These are phyloP conservation scores for Komagataella mondaviorum DNA, from an alignment of 805 yeast species.

Conservation along the genomic window DNA sequence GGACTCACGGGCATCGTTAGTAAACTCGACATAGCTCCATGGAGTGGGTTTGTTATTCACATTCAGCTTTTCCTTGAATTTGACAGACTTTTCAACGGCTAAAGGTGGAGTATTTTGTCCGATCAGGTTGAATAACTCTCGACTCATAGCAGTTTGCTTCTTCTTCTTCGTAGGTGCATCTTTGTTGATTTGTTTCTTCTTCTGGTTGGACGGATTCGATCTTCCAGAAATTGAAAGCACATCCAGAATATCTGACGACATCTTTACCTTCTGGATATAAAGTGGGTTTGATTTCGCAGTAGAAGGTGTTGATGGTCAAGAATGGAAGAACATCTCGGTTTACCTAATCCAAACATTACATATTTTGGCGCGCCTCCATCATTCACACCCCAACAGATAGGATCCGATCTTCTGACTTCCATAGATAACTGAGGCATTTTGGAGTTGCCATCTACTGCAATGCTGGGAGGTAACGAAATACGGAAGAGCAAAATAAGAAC, in stretches of 20 bases:
- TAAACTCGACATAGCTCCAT: slow-evolving; percentile 64
- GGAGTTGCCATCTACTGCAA: not conserved
- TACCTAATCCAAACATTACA: not conserved
- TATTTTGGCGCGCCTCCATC: not conserved
- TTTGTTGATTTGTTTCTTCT: slow-evolving; percentile 25
- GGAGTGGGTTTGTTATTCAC: slow-evolving; percentile 57
- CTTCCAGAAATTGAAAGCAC: slow-evolving; percentile 52
- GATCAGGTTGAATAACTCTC: slow-evolving; percentile 76
- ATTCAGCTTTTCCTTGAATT: slow-evolving; percentile 53
- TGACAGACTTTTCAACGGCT: slow-evolving; percentile 33
- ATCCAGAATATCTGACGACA: slow-evolving; percentile 55
- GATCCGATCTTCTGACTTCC: not conserved
- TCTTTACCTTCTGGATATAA: slow-evolving; percentile 1
- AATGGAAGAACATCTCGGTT: not conserved
- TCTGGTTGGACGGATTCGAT: slow-evolving; percentile 20
- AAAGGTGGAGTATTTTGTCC: slow-evolving; percentile 91
- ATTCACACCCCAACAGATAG: not conserved
- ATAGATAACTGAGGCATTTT: not conserved
- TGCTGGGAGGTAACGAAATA: slow-evolving; percentile 14
- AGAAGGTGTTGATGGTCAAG: not conserved
- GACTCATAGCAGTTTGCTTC: slow-evolving; percentile 54
- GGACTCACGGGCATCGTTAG: slow-evolving; percentile 29
- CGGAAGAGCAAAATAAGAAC: slow-evolving; percentile 51
- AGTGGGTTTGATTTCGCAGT: not conserved
- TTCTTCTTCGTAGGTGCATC: slow-evolving; percentile 21